Evolutionary conservation across 257 asterid species (phyloP), one percentile per base, ranked within the genome.

Genomic region (Capsicum rhomboideum): DNA sequence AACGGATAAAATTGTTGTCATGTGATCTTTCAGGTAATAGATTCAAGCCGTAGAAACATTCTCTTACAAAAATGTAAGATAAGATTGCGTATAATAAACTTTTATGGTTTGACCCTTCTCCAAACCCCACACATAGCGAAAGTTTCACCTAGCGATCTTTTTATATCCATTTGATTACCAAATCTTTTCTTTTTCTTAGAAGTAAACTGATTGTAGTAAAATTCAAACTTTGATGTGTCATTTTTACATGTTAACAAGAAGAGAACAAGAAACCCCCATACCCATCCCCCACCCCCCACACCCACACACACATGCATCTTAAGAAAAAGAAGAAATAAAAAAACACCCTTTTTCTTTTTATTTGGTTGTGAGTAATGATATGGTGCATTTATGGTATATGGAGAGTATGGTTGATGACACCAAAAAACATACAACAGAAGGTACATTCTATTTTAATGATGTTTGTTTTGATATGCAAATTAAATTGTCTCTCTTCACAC

Each of bases 171-270:
- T n/a, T n/a, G n/a, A n/a, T n/a, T n/a, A 66, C 37, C 31, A 54
- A 67, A 68, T 40, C 13, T n/a, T 75, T 75, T 75, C 8, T 10
- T 31, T 55, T 55, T 34, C 40, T 34, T 34, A 34, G 40, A 2
- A 34, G 40, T 34, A 34, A 4, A 34, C 4, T 34, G 40, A 34
- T 34, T 34, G 74, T 23, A n/a, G 58, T 58, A 80, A 80, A 59
- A 80, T 56, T 46, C 83, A 21, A 58, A 37, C 10, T 14, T 80
- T 34, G 23, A 9, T 78, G 4, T 40, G 83, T 40, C 55, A 80
- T 37, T 28, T 23, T 85, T 20, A 72, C 83, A 84, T 83, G 78
- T 82, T 85, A 86, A 91, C 93, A 90, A 90, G 89, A 59, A 21
- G 78, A 83, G 85, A 86, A 91, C 93, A 90, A 90, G 89, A 59